Evolutionary conservation across 208 protist genomes (phyloP), one percentile per base, ranked within the genome.

Genomic region (Blastocrithidia nonstop): DNA sequence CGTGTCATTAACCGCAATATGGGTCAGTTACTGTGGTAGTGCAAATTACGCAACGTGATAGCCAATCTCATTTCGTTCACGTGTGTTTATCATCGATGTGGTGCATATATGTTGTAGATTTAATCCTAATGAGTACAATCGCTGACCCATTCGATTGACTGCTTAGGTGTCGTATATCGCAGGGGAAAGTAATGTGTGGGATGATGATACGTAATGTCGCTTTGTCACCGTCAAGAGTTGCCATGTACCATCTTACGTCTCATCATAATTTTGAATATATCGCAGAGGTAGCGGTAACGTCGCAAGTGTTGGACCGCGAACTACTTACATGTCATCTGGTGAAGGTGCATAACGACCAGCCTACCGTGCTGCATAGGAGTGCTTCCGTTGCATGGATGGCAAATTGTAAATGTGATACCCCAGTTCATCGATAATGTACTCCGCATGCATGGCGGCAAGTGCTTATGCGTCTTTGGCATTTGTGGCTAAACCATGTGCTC

Each of bases 401-500:
- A 93, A 63, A 13, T 61, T 81, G 61, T 87, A 93, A 26, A 93
- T 71, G 45, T 83, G 77, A 45, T 86, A 85, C 22, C 84, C 79
- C 11, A 35, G 29, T 11, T 11, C 29, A n/a, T 35, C 29, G 29
- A 35, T 35, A 11, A 35, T 35, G 11, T 35, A n/a, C 29, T 35
- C 29, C 11, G 29, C 29, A n/a, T 35, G 29, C 29, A 35, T 35
- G 29, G 11, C 11, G 11, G 29, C 29, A 11, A 35, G 29, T n/a
- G n/a, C 11, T n/a, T 35, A 11, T 11, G 29, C 29, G 11, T 11
- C n/a, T n/a, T 35, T 35, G 29, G 11, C n/a, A n/a, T 35, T n/a
- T 11, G 11, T 35, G 3, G 79, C 69, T 3, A 89, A 54, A 8
- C 79, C 84, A 54, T 93, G 84, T 17, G 78, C 83, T 76, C 75